phyloP scores from a whole-genome alignment of 2,329 filamentous ascomycete species.

The Fusarium sp. region DNA sequence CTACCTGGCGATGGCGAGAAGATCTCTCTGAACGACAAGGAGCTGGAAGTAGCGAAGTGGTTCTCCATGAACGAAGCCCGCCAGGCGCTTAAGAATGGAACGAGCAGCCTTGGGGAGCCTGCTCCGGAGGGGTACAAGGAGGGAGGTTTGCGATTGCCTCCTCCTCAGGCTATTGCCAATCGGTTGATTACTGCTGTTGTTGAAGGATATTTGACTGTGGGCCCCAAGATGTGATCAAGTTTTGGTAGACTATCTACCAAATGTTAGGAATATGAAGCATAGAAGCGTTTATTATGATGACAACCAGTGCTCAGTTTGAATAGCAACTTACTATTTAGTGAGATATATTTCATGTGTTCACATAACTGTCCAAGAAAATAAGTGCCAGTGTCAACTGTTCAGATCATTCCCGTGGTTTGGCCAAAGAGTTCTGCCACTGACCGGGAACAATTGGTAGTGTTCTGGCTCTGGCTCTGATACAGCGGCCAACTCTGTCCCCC shows the following conservation, averaged over 20 bases:
- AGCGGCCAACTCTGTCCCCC: not conserved
- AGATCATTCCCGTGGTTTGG: not conserved
- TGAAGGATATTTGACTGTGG: conserved; percentile 72
- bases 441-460: not conserved
- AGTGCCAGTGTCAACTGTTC: not conserved
- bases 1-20: conserved; percentile 75
- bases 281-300: conserved; percentile 1
- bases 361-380: not conserved
- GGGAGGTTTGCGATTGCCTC: conserved; percentile 82
- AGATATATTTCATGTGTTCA: not conserved
- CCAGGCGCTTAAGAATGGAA: conserved; percentile 73
- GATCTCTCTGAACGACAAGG: conserved; percentile 88
- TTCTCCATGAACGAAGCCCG: conserved; percentile 82
- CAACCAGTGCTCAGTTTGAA: not conserved
- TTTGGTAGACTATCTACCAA: not conserved
- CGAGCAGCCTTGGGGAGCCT: conserved; percentile 72
- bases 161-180: conserved; percentile 90
- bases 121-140: conserved; percentile 75
- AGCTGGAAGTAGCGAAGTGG: conserved; percentile 92
- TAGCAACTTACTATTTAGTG: not conserved
- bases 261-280: not conserved
- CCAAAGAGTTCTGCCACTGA: not conserved
- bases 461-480: not conserved
- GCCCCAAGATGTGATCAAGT: conserved; percentile 58
- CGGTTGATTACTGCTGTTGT: conserved; percentile 84